These are phyloP conservation scores for Geranium rotundifolium DNA, from an alignment of 345 rosid genomes.

Conservation along the genomic window DNA sequence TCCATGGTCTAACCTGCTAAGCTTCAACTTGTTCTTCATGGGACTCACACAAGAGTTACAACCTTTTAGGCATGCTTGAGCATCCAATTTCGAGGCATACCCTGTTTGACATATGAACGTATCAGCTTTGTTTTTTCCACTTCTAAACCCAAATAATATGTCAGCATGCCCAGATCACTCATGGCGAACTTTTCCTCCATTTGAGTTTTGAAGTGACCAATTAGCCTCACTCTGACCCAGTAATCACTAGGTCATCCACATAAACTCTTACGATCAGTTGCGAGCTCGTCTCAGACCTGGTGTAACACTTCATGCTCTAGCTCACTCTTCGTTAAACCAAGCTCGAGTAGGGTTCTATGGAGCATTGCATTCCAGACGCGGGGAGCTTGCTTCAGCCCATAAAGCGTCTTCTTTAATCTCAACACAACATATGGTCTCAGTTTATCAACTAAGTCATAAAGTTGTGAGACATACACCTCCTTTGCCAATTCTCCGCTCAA, in stretches of 20 bases:
- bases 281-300: too few relatives aligned
- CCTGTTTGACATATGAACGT: not conserved
- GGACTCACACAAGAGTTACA: not conserved
- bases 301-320: not conserved
- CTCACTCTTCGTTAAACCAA: not conserved
- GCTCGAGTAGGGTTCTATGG: too few relatives aligned
- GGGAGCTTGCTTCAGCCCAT: not conserved
- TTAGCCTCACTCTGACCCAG: not conserved
- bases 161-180: not conserved
- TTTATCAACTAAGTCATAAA: too few relatives aligned
- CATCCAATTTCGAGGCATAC: not conserved
- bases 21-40: not conserved
- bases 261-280: not conserved
- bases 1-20: not conserved
- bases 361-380: not conserved
- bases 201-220: not conserved
- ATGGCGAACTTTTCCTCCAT: not conserved
- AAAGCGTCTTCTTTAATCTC: too few relatives aligned
- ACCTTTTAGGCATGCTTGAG: not conserved
- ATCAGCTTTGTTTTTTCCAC: not conserved
- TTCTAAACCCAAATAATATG: not conserved
- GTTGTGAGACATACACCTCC: too few relatives aligned
- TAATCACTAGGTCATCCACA: not conserved
- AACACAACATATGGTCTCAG: too few relatives aligned
- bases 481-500: not conserved